Conservation (phyloP, 306 rosid genomes). For the Dalbergia oliveri region DNA sequence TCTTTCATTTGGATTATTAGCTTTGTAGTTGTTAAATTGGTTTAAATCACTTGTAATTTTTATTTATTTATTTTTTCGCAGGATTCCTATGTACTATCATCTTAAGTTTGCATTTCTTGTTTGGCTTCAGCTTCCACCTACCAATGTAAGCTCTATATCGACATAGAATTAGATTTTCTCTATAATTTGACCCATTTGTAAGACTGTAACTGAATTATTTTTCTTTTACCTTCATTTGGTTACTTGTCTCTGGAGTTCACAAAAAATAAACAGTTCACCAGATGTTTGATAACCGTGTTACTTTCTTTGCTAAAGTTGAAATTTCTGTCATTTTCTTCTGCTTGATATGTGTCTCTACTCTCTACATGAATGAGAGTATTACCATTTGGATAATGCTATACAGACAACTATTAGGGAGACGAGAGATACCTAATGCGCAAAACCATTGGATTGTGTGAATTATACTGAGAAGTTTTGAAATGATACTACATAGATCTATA, state of each 20-base stretch:
- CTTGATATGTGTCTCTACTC: not conserved
- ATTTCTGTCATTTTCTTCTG: slow-evolving; percentile 26
- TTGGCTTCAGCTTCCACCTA: slow-evolving; percentile 96
- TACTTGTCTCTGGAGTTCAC: not conserved
- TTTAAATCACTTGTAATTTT: slow-evolving; percentile 27
- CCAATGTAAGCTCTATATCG: slow-evolving; percentile 64
- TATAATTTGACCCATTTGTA: not conserved
- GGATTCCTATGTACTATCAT: slow-evolving; percentile 95
- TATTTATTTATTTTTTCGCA: slow-evolving; percentile 38
- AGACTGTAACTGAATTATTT: not conserved
- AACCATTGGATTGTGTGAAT: slow-evolving; percentile 22
- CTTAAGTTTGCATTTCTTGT: slow-evolving; percentile 94
- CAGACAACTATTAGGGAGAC: slow-evolving; percentile 9
- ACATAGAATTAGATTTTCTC: slow-evolving; percentile 30
- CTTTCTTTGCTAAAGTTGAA: not conserved
- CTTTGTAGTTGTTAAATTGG: not conserved
- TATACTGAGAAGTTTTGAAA: slow-evolving; percentile 10
- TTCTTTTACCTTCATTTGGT: slow-evolving; percentile 11
- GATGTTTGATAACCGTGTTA: not conserved
- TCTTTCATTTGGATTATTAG: slow-evolving; percentile 25
- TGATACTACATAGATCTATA: slow-evolving; percentile 1
- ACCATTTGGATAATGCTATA: not conserved
- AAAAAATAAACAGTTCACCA: not conserved
- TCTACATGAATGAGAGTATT: not conserved
- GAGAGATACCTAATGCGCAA: not conserved